These are phyloP conservation scores for Ceratocystis ficicola DNA, from an alignment of 2,329 filamentous ascomycete genomes.

Conservation along the genomic window DNA sequence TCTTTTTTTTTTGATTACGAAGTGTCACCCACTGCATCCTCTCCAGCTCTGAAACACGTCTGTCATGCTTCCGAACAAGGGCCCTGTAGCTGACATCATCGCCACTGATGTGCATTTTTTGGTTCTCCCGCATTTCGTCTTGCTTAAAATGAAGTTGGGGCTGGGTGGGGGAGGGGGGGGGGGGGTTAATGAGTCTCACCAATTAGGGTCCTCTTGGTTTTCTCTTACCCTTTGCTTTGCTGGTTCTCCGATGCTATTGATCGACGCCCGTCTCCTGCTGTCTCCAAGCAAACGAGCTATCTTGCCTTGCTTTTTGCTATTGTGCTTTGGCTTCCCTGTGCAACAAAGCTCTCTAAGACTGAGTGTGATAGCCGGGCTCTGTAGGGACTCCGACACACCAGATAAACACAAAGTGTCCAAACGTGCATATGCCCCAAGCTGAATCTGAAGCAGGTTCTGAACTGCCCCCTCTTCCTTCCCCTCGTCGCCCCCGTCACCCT, in stretches of 20 bases:
- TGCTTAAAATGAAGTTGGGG: not conserved
- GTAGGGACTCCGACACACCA: not conserved
- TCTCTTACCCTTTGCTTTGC: not conserved
- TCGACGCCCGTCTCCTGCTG: not conserved
- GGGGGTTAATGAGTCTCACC: not conserved
- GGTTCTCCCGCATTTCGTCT: not conserved
- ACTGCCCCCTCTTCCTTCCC: not conserved
- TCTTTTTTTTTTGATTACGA: constrained; percentile 1
- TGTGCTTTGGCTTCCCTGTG: not conserved
- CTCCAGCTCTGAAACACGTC: constrained; percentile 7
- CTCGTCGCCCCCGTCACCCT: not conserved
- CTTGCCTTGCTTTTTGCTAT: not conserved
- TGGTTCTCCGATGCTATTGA: not conserved
- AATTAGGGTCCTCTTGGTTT: not conserved
- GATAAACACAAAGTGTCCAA: constrained; percentile 4
- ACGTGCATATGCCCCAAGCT: constrained; percentile 12
- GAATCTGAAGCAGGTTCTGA: constrained; percentile 8
- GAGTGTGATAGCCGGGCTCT: not conserved
- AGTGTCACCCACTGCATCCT: constrained; percentile 7
- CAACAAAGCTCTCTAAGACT: not conserved
- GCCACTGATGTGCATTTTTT: not conserved
- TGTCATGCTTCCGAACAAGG: constrained; percentile 5
- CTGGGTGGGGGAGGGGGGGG: not conserved
- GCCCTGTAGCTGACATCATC: constrained; percentile 9
- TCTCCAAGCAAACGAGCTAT: not conserved